These are phyloP conservation scores for Podospora tetraspora DNA, from an alignment of 495 filamentous ascomycete genomes.

Conservation along the genomic window DNA sequence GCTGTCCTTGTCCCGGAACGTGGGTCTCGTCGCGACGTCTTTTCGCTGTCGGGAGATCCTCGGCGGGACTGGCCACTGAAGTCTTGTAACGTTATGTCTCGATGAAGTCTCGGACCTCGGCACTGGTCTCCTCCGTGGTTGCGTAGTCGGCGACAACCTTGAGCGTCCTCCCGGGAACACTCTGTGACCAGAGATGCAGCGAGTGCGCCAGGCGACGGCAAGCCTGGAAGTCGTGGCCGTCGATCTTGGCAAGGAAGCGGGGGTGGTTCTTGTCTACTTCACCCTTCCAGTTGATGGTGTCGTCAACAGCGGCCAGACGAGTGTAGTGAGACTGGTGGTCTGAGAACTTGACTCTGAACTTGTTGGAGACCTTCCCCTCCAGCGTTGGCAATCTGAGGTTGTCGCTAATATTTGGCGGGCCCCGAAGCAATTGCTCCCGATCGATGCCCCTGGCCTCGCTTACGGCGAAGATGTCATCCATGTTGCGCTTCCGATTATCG, in stretches of 20 bases:
- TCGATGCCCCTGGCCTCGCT: not conserved
- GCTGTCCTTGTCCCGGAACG: too few relatives aligned
- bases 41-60: not conserved
- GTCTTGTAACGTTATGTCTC: too few relatives aligned
- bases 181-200: not conserved
- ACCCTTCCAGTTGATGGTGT: not conserved
- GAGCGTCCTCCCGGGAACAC: not conserved
- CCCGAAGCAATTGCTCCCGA: not conserved
- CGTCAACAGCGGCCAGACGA: not conserved
- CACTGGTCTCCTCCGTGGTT: not conserved
- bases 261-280: too few relatives aligned
- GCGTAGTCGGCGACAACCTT: not conserved
- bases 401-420: not conserved
- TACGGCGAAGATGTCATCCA: too few relatives aligned
- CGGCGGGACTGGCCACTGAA: too few relatives aligned
- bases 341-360: not conserved
- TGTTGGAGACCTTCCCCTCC: not conserved
- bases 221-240: not conserved
- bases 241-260: not conserved
- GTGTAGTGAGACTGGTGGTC: not conserved
- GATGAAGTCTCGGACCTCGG: not conserved
- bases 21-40: not conserved
- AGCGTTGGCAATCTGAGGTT: not conserved
- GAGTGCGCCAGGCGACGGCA: not conserved
- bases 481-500: too few relatives aligned